These are phyloP conservation scores for Lantana camara DNA, from an alignment of 257 asterid species.

Conservation along the genomic window DNA sequence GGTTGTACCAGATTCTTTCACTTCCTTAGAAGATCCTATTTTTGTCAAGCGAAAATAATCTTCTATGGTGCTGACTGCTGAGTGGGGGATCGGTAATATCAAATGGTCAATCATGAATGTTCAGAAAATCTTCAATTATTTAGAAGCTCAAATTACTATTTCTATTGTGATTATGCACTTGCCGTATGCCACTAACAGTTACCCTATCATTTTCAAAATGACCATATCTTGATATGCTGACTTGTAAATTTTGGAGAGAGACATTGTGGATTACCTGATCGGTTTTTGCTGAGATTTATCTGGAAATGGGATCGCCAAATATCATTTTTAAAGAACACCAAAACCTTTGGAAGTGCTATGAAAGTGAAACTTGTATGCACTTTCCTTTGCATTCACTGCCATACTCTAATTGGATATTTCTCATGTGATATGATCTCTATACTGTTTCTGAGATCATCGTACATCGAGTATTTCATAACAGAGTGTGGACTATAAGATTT, in stretches of 20 bases:
- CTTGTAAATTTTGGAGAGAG: conserved; percentile 5
- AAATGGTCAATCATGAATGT: conserved; percentile 21
- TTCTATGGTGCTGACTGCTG: conserved; percentile 11
- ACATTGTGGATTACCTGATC: conserved; percentile 6
- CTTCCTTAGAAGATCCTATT: conserved; percentile 1
- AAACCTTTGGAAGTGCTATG: neutral
- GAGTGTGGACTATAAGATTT: conserved; percentile 6
- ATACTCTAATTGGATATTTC: conserved; percentile 2
- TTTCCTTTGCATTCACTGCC: neutral
- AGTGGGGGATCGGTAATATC: neutral
- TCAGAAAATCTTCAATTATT: neutral
- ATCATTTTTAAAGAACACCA: neutral
- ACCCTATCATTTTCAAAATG: conserved; percentile 10
- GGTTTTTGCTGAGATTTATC: neutral
- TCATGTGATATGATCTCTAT: neutral
- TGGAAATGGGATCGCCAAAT: conserved; percentile 8
- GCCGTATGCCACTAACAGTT: conserved; percentile 1
- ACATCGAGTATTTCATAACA: neutral
- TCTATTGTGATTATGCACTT: conserved; percentile 18
- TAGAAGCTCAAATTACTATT: neutral
- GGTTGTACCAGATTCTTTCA: conserved; percentile 2
- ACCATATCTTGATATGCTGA: neutral
- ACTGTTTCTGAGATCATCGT: neutral
- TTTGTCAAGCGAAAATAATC: conserved; percentile 12
- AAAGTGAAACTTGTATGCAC: neutral